These are phyloP conservation scores for Colletotrichum tofieldiae DNA, from an alignment of 2,329 filamentous ascomycete genomes.

Conservation along the genomic window DNA sequence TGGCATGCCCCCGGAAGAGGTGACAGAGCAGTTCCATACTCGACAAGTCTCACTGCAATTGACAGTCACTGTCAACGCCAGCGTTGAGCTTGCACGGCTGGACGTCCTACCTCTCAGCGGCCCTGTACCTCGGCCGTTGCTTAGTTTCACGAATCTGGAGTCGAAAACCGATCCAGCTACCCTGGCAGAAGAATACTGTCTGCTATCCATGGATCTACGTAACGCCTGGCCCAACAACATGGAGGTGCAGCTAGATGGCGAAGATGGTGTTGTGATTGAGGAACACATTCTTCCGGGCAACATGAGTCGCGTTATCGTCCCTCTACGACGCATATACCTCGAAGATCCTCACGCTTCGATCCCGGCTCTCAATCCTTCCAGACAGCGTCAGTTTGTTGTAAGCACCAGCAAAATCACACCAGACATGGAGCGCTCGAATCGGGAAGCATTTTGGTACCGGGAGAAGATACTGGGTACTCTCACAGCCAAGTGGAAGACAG, in stretches of 20 bases:
- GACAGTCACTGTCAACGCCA: slow-evolving; percentile 92
- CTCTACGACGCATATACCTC: slow-evolving; percentile 82
- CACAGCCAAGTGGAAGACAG: slow-evolving; percentile 79
- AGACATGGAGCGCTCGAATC: slow-evolving; percentile 81
- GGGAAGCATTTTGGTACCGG: slow-evolving; percentile 94
- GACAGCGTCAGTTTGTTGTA: slow-evolving; percentile 94
- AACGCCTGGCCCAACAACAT: slow-evolving; percentile 92
- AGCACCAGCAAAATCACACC: slow-evolving; percentile 84
- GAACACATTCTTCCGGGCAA: slow-evolving; percentile 77
- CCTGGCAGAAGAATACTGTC: slow-evolving; percentile 72
- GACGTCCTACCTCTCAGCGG: slow-evolving; percentile 84
- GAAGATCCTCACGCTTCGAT: slow-evolving; percentile 84
- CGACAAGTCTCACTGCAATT: slow-evolving; percentile 86
- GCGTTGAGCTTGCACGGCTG: slow-evolving; percentile 84
- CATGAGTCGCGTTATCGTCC: slow-evolving; percentile 82
- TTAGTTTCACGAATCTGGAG: slow-evolving; percentile 61
- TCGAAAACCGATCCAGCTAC: slow-evolving; percentile 58
- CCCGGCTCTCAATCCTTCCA: slow-evolving; percentile 83
- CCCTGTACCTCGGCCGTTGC: slow-evolving; percentile 74
- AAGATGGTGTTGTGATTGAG: slow-evolving; percentile 65
- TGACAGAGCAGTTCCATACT: slow-evolving; percentile 84
- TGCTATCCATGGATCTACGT: slow-evolving; percentile 86
- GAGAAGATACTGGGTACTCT: slow-evolving; percentile 83
- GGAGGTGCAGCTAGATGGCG: slow-evolving; percentile 73
- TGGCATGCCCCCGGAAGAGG: slow-evolving; percentile 77